Evolutionary conservation across 192 early-diverging fungal genomes (phyloP), one percentile per base, ranked within the genome.

Genomic region (Coemansia sp.): DNA sequence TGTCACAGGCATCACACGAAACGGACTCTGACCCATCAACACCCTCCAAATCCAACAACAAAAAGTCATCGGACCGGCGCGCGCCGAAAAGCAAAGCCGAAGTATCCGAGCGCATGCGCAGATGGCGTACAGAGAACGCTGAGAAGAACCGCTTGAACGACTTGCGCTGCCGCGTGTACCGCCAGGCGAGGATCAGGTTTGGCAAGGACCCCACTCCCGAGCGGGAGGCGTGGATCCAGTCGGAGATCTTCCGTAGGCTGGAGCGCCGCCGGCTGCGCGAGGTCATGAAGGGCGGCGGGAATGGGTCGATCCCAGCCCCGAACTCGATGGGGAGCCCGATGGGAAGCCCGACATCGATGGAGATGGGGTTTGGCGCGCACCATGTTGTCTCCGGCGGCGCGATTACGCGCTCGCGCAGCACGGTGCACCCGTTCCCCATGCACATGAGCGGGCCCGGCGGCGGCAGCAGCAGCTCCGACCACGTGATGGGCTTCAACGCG

Each of bases 81-180:
- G 67, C 75, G 11, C 75, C 75, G 11, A 82, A 82, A 46, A 77
- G 77, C 68, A 85, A 85, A 7, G 83, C 78, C 10, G 83, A 85
- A 54, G 83, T 85, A 5, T 85, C 78, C 0, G 79, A 85, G 47
- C 74, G 83, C 31, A 85, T 85, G 83, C 71, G 83, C 14, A 37
- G 79, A 24, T 85, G 83, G 83, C 40, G 83, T 9, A 70, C 83
- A 1, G 78, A 85, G 58, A 85, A 85, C 32, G 77, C 74, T 4
- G 83, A 85, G 36, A 85, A 85, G 47, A 85, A 91, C 57, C 70
- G 86, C 32, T 77, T 87, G 43, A 91, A 91, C 53, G 90, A 91
- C 47, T 74, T 91, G 71, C 74, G 90, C 4, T 91, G 90, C 58
- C 89, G 90, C 51, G 90, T 91, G 1, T 91, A 91, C 70, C 82